Evolutionary conservation across 495 filamentous ascomycete species (phyloP).

Genomic region (Cercophora samala): DNA sequence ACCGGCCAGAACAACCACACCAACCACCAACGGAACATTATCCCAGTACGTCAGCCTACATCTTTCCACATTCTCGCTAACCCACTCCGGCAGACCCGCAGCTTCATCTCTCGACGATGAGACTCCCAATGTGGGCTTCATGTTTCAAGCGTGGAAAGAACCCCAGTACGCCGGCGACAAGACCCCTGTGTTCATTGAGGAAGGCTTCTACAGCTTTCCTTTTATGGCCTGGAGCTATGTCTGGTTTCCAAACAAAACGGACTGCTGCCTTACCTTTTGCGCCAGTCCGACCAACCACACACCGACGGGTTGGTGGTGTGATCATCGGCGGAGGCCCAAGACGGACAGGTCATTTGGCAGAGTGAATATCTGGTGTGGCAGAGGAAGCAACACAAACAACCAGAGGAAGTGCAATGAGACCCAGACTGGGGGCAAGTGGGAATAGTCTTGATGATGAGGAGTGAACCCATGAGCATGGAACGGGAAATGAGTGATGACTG

Average conservation of each 20-base stretch:
- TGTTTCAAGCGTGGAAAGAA: slow-evolving; percentile 26
- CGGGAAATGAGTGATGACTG: background rate
- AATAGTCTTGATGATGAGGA: background rate
- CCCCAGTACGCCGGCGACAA: slow-evolving; percentile 15
- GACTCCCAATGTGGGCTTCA: background rate
- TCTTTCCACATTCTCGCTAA: background rate
- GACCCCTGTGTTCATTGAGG: slow-evolving; percentile 16
- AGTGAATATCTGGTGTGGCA: slow-evolving; percentile 31
- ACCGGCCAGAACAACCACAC: slow-evolving; percentile 2
- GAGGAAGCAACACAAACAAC: background rate
- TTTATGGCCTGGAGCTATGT: slow-evolving; percentile 25
- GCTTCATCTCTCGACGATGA: background rate
- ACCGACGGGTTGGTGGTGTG: slow-evolving; percentile 21
- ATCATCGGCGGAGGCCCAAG: slow-evolving; percentile 9
- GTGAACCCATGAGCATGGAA: too few relatives aligned
- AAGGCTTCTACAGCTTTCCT: slow-evolving; percentile 26
- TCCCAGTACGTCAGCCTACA: background rate
- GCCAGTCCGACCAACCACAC: slow-evolving; percentile 11
- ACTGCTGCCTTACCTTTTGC: slow-evolving; percentile 33
- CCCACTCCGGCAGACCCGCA: background rate
- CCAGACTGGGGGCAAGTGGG: background rate
- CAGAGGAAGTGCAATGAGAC: background rate
- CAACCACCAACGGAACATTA: background rate
- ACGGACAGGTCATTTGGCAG: slow-evolving; percentile 14
- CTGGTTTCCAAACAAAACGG: slow-evolving; percentile 22